phyloP scores from a whole-genome alignment of 1,284 basidiomycete genomes.

The Singerocomus inundabilis region DNA sequence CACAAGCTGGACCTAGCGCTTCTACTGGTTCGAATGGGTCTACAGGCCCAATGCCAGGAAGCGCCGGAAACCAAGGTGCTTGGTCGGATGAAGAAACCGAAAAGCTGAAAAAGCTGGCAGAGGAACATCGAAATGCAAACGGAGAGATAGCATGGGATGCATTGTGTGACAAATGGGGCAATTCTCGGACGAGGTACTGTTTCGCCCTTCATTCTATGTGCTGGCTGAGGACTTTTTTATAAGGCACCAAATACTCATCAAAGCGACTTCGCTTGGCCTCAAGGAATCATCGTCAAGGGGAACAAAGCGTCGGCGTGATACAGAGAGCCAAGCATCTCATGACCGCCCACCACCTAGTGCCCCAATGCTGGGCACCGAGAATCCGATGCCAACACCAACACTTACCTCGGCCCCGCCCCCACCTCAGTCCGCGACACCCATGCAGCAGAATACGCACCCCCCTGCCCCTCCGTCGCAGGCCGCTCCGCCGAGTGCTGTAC shows the following conservation, averaged over 20 bases:
- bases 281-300: constrained; percentile 70
- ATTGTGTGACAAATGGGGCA: constrained; percentile 69
- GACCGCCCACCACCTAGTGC: constrained; percentile 30
- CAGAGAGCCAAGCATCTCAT: constrained; percentile 36
- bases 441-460: constrained; percentile 29
- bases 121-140: constrained; percentile 52
- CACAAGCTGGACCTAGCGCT: constrained; percentile 29
- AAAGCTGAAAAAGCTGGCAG: constrained; percentile 60
- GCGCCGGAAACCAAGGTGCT: constrained; percentile 58
- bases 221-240: constrained; percentile 11
- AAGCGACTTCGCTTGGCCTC: constrained; percentile 69
- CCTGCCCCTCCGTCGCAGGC: constrained; percentile 21
- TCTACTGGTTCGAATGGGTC: constrained; percentile 25
- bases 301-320: constrained; percentile 58
- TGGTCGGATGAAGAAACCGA: constrained; percentile 78
- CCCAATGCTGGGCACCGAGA: constrained; percentile 27
- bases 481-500: constrained; percentile 20
- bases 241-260: constrained; percentile 76
- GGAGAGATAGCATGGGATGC: constrained; percentile 75
- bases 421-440: constrained; percentile 20
- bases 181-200: constrained; percentile 60
- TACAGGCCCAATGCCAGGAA: constrained; percentile 30
- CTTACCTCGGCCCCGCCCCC: constrained; percentile 19
- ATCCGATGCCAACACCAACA: constrained; percentile 21
- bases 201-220: constrained; percentile 1